phyloP scores from a whole-genome alignment of 2,329 filamentous ascomycete genomes.

The Pseudogymnoascus sp. region DNA sequence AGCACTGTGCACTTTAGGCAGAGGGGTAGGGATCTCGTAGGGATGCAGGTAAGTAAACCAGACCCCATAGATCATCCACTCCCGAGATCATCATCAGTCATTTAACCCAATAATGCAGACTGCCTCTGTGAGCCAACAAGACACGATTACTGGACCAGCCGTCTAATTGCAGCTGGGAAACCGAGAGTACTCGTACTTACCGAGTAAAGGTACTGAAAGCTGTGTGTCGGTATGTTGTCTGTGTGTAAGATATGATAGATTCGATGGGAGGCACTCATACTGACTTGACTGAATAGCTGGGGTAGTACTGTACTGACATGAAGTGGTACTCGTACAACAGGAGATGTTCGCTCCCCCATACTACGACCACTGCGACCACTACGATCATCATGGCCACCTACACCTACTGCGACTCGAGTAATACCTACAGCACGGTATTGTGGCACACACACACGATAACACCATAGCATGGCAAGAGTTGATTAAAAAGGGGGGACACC shows the following conservation, averaged over 20 bases:
- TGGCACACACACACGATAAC: neutral
- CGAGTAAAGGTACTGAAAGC: neutral
- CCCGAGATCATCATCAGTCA: neutral
- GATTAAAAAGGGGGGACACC: neutral
- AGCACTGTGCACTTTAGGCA: neutral
- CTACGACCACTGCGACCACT: neutral
- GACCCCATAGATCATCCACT: neutral
- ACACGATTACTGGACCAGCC: neutral
- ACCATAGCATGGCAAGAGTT: neutral
- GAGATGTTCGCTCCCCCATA: neutral
- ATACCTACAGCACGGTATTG: slow-evolving; percentile 1
- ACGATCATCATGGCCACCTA: neutral
- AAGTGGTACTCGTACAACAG: neutral
- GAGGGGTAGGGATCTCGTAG: neutral
- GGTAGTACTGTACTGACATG: neutral
- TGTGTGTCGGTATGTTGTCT: neutral
- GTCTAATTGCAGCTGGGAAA: neutral
- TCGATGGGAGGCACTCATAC: neutral
- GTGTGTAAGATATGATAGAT: slow-evolving; percentile 4
- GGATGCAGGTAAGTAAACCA: neutral
- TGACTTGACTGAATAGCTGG: neutral
- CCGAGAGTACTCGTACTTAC: neutral
- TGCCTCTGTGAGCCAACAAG: slow-evolving; percentile 2
- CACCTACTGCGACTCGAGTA: neutral
- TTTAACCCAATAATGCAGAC: slow-evolving; percentile 3